Evolutionary conservation across 306 rosid species (phyloP).

Genomic region (Quercus glauca): DNA sequence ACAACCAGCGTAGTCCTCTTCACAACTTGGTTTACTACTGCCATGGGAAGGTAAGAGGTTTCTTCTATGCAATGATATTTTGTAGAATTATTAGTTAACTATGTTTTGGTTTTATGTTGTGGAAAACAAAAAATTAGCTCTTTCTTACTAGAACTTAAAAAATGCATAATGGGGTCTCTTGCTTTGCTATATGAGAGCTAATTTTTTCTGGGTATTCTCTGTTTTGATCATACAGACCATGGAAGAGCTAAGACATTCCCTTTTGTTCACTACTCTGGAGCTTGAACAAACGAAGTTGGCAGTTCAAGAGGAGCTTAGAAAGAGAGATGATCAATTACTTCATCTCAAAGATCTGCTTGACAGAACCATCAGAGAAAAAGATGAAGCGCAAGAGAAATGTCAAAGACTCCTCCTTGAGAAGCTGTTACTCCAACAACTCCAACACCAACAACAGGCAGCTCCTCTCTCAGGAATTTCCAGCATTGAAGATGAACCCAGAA

Average conservation of each 20-base stretch:
- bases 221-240: conserved; percentile 44
- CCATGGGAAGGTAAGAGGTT: conserved; percentile 66
- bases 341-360: conserved; percentile 64
- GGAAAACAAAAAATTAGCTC: not conserved
- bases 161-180: conserved; percentile 22
- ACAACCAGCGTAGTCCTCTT: conserved; percentile 58
- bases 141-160: not conserved
- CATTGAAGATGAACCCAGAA: conserved; percentile 88
- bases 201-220: conserved; percentile 5
- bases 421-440: conserved; percentile 38
- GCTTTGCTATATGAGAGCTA: conserved; percentile 19
- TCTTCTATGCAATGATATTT: not conserved
- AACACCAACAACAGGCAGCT: conserved; percentile 45
- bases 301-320: conserved; percentile 76
- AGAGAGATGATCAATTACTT: conserved; percentile 70
- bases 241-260: conserved; percentile 76
- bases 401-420: conserved; percentile 61
- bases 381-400: conserved; percentile 73
- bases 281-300: conserved; percentile 70
- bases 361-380: conserved; percentile 72
- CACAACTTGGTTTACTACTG: conserved; percentile 58
- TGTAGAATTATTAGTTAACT: not conserved
- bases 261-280: conserved; percentile 66
- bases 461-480: conserved; percentile 86
- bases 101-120: not conserved